phyloP scores from a whole-genome alignment of 2,329 filamentous ascomycete genomes.

The Fusarium sp. region DNA sequence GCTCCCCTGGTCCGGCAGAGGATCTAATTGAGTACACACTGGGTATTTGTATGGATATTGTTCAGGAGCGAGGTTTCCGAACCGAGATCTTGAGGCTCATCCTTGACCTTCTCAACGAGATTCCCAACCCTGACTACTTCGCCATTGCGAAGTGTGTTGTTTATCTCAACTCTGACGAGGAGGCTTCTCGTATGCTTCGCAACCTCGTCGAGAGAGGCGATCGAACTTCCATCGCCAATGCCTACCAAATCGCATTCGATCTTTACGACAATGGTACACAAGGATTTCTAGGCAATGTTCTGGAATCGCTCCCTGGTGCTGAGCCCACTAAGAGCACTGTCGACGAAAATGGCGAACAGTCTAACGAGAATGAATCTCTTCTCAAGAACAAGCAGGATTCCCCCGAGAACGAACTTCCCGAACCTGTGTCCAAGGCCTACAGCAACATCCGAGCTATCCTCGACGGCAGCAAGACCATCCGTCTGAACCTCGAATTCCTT shows the following conservation, averaged over 20 bases:
- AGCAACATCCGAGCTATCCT: constrained; percentile 76
- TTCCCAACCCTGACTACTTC: constrained; percentile 94
- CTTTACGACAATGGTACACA: constrained; percentile 99
- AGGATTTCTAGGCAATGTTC: constrained; percentile 92
- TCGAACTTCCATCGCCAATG: constrained; percentile 81
- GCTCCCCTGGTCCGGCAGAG: constrained; percentile 74
- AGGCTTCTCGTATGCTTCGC: constrained; percentile 87
- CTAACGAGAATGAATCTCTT: constrained; percentile 62
- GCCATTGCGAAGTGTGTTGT: constrained; percentile 98
- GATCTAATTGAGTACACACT: constrained; percentile 97
- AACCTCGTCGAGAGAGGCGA: constrained; percentile 85
- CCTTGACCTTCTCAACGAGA: constrained; percentile 93
- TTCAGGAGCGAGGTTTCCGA: constrained; percentile 90
- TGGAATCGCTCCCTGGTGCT: constrained; percentile 77
- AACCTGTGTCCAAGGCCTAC: constrained; percentile 68
- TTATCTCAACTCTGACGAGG: constrained; percentile 90
- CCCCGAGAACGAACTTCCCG: constrained; percentile 65
- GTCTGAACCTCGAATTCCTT: constrained; percentile 94
- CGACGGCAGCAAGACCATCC: constrained; percentile 91
- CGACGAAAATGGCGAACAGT: constrained; percentile 59
- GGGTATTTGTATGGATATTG: constrained; percentile 96
- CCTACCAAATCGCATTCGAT: constrained; percentile 98
- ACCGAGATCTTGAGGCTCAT: constrained; percentile 89
- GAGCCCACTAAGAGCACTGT: constrained; percentile 57
- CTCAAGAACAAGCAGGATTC: constrained; percentile 64